Conservation (phyloP, 805 yeast genomes). For the Yarrowia sp. region DNA sequence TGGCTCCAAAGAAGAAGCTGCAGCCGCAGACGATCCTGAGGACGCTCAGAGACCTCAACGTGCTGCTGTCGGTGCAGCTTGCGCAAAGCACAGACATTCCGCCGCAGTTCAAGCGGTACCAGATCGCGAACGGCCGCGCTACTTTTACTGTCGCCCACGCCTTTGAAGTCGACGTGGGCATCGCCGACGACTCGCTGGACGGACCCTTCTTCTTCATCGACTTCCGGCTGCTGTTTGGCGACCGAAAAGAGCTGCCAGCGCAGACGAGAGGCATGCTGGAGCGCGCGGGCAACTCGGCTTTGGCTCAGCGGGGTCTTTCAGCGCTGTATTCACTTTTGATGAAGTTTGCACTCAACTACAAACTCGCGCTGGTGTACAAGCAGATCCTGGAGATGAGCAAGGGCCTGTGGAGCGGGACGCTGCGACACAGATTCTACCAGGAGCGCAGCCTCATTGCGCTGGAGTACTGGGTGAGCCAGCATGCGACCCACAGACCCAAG, state of each 20-base stretch:
- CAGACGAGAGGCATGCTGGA: slow-evolving; percentile 49
- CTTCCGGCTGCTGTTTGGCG: slow-evolving; percentile 58
- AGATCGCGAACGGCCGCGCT: slow-evolving; percentile 73
- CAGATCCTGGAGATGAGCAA: slow-evolving; percentile 54
- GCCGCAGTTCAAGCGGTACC: slow-evolving; percentile 57
- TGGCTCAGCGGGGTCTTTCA: slow-evolving; percentile 47
- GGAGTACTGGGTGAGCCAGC: slow-evolving; percentile 62
- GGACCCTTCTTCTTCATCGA: slow-evolving; percentile 78
- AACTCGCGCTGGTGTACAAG: slow-evolving; percentile 57
- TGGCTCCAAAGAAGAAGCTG: slow-evolving; percentile 50
- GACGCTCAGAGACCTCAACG: slow-evolving; percentile 66
- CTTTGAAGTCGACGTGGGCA: slow-evolving; percentile 75
- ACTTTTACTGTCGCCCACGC: slow-evolving; percentile 60
- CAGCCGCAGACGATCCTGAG: slow-evolving; percentile 56
- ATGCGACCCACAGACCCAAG: slow-evolving; percentile 38
- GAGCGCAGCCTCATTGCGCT: slow-evolving; percentile 54
- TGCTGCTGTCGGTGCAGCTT: slow-evolving; percentile 68
- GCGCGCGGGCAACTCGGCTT: slow-evolving; percentile 51
- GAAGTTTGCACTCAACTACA: slow-evolving; percentile 60
- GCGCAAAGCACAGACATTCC: slow-evolving; percentile 65
- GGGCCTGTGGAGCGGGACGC: slow-evolving; percentile 55
- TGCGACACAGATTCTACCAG: slow-evolving; percentile 57
- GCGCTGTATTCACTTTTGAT: slow-evolving; percentile 59
- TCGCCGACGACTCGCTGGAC: slow-evolving; percentile 57
- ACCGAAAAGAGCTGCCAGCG: slow-evolving; percentile 32